phyloP scores from a whole-genome alignment of 441 rosid genomes.

The Jatropha podagrica region DNA sequence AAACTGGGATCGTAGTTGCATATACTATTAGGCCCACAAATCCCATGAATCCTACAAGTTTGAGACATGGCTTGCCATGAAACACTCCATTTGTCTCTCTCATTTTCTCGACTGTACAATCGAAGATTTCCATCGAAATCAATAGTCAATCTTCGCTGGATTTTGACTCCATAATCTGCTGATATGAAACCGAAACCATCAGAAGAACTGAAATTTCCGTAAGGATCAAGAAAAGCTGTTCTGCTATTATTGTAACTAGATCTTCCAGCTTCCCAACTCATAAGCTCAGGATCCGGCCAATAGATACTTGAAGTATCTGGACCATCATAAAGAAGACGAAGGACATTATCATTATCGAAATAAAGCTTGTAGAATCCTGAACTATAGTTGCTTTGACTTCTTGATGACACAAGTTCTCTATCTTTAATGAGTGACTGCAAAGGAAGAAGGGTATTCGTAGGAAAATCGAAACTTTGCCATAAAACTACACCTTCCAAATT shows the following conservation, averaged over 20 bases:
- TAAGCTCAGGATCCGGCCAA: not conserved
- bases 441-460: not conserved
- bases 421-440: not conserved
- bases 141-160: not conserved
- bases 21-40: conserved; percentile 6
- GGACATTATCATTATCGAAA: conserved; percentile 7
- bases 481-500: not conserved
- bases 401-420: not conserved
- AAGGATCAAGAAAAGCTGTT: not conserved
- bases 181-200: not conserved
- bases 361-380: conserved; percentile 2
- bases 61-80: conserved; percentile 2
- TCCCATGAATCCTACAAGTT: not conserved
- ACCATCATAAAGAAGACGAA: conserved; percentile 1
- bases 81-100: not conserved
- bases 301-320: conserved; percentile 5
- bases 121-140: conserved; percentile 11
- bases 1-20: not conserved
- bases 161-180: not conserved
- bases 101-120: conserved; percentile 7
- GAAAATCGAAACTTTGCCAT: conserved; percentile 6
- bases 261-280: not conserved
- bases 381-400: conserved; percentile 1
- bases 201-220: not conserved
- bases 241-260: conserved; percentile 1